These are phyloP conservation scores for Nemania diffusa DNA, from an alignment of 2,329 filamentous ascomycete genomes.

Conservation along the genomic window DNA sequence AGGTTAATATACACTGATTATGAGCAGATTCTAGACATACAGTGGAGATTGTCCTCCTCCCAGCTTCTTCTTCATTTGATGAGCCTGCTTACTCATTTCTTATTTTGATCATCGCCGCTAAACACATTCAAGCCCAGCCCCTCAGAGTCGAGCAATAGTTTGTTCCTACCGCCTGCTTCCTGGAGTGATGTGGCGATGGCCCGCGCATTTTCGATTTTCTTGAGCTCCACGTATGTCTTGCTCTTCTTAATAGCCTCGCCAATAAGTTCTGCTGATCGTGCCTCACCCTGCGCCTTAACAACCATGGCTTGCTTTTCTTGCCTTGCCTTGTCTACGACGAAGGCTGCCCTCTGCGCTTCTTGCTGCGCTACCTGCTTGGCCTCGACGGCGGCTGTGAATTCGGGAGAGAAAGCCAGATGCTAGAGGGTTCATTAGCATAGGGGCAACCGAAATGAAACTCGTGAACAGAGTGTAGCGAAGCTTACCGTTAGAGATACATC, in stretches of 20 bases:
- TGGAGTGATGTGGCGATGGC: slow-evolving; percentile 89
- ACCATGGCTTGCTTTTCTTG: slow-evolving; percentile 99
- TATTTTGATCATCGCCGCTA: slow-evolving; percentile 56
- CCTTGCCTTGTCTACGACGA: slow-evolving; percentile 97
- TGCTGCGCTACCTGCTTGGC: slow-evolving; percentile 83
- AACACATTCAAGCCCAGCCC: slow-evolving; percentile 92
- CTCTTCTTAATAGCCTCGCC: slow-evolving; percentile 99
- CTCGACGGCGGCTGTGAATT: slow-evolving; percentile 78
- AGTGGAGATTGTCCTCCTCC: slow-evolving; percentile 50
- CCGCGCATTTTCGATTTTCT: slow-evolving; percentile 97
- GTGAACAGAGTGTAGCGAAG: slow-evolving; percentile 9
- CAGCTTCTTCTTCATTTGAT: slow-evolving; percentile 26
- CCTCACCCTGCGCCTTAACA: slow-evolving; percentile 98
- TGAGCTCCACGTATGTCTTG: slow-evolving; percentile 94
- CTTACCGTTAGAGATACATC: slow-evolving; percentile 95
- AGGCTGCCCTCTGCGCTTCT: slow-evolving; percentile 95
- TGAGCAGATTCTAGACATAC: slow-evolving; percentile 48
- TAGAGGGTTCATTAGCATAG: slow-evolving; percentile 50
- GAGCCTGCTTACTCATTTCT: slow-evolving; percentile 54
- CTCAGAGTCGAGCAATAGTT: slow-evolving; percentile 90
- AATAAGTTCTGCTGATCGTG: slow-evolving; percentile 95
- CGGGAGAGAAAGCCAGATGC: slow-evolving; percentile 78
- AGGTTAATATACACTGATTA: slow-evolving; percentile 47
- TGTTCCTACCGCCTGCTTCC: slow-evolving; percentile 87
- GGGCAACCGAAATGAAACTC: background rate